These are phyloP conservation scores for Mollisiaceae sp. DNA, from an alignment of 2,329 filamentous ascomycete genomes.

Conservation along the genomic window DNA sequence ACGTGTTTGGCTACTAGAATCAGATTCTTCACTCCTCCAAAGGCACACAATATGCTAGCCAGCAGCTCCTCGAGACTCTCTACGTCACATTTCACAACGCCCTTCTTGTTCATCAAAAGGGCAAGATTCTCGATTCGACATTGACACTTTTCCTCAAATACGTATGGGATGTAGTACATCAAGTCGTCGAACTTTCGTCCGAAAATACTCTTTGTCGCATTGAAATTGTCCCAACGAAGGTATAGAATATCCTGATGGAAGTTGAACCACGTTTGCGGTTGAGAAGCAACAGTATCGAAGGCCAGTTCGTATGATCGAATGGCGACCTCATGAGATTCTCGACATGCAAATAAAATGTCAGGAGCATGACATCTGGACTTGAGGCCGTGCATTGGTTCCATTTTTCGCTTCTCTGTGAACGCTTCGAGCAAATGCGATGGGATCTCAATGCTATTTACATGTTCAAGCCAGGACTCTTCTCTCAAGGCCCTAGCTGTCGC, in stretches of 20 bases:
- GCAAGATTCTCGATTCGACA: not conserved
- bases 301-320: not conserved
- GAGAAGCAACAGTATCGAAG: not conserved
- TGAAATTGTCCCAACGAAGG: not conserved
- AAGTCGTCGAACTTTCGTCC: not conserved
- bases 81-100: not conserved
- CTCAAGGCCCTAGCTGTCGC: not conserved
- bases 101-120: not conserved
- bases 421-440: not conserved
- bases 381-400: not conserved
- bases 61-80: not conserved
- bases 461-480: not conserved
- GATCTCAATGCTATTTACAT: not conserved
- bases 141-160: not conserved
- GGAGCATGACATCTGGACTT: conserved; percentile 1
- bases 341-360: not conserved
- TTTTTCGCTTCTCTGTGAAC: not conserved
- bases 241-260: not conserved
- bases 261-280: not conserved
- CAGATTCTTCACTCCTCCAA: not conserved
- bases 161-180: not conserved
- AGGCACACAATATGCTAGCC: not conserved
- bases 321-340: not conserved
- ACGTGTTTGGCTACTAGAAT: not conserved
- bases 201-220: not conserved